phyloP scores from a whole-genome alignment of 305 asterid genomes.

The Fraxinus xanthoxyloides region DNA sequence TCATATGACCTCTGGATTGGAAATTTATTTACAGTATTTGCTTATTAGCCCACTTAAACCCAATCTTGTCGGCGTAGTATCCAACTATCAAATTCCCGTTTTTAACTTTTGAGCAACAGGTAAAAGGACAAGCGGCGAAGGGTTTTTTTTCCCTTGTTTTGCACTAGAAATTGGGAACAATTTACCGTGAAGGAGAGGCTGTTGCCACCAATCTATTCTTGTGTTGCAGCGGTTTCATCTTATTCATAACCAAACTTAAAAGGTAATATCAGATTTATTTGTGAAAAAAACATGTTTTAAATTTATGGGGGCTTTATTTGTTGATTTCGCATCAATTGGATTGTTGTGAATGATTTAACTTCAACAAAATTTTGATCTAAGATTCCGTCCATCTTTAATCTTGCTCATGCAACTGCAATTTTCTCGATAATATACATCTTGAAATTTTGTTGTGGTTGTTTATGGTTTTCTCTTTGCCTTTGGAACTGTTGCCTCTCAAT shows the following conservation, averaged over 20 bases:
- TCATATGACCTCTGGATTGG: too few relatives aligned
- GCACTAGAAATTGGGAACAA: not conserved
- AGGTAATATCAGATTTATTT: not conserved
- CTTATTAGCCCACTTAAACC: not conserved
- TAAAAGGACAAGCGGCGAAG: not conserved
- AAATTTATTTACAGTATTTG: not conserved
- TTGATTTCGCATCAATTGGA: not conserved
- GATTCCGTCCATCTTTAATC: not conserved
- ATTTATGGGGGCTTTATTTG: not conserved
- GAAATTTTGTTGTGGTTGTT: not conserved
- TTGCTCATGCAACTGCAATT: not conserved
- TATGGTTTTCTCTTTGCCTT: not conserved
- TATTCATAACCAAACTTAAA: not conserved
- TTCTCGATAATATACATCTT: not conserved
- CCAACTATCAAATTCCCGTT: not conserved
- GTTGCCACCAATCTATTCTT: not conserved
- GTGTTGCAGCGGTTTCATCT: not conserved
- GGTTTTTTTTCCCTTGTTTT: not conserved
- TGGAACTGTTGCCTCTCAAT: not conserved
- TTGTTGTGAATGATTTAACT: not conserved
- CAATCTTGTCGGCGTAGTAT: not conserved
- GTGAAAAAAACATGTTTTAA: not conserved
- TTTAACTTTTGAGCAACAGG: not conserved
- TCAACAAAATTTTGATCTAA: not conserved
- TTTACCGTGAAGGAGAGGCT: not conserved